Evolutionary conservation across 2,329 filamentous ascomycete genomes (phyloP).

Genomic region (Trichophyton equinum): DNA sequence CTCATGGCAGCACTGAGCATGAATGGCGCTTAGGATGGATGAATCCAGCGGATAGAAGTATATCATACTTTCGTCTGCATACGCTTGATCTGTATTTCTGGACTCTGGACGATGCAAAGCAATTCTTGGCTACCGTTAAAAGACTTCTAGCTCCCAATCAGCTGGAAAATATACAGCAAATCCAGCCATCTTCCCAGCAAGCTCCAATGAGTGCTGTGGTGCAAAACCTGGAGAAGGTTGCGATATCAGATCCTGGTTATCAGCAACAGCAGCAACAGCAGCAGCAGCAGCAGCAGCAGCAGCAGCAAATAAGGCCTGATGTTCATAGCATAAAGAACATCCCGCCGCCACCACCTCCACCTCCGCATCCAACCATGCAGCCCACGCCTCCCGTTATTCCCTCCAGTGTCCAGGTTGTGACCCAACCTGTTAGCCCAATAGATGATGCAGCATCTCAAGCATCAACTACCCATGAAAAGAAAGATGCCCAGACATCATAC

Average conservation of each 20-base stretch:
- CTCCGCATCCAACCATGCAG: conserved; percentile 14
- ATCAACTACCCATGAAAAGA: conserved; percentile 6
- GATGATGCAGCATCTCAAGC: conserved; percentile 3
- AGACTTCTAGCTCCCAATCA: conserved; percentile 27
- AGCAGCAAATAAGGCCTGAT: not conserved
- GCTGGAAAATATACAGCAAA: conserved; percentile 35
- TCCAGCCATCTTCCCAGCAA: conserved; percentile 24
- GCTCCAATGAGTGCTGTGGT: conserved; percentile 47
- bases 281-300: not conserved
- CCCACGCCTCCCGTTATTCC: conserved; percentile 16
- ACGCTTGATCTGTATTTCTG: conserved; percentile 54
- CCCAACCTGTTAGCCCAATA: conserved; percentile 12
- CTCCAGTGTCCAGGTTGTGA: conserved; percentile 16
- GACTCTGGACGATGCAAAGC: conserved; percentile 45
- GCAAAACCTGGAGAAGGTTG: conserved; percentile 50
- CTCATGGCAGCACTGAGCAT: conserved; percentile 21
- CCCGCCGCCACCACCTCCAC: conserved; percentile 15
- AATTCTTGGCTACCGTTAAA: conserved; percentile 39
- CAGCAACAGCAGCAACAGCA: conserved; percentile 12
- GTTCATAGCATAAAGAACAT: not conserved
- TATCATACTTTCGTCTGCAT: conserved; percentile 37
- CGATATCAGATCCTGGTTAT: conserved; percentile 42
- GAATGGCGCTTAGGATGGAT: conserved; percentile 47
- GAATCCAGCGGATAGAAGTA: conserved; percentile 41
- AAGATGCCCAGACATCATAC: conserved; percentile 26